phyloP scores from a whole-genome alignment of 2,329 filamentous ascomycete species.

The Talaromyces sp. region DNA sequence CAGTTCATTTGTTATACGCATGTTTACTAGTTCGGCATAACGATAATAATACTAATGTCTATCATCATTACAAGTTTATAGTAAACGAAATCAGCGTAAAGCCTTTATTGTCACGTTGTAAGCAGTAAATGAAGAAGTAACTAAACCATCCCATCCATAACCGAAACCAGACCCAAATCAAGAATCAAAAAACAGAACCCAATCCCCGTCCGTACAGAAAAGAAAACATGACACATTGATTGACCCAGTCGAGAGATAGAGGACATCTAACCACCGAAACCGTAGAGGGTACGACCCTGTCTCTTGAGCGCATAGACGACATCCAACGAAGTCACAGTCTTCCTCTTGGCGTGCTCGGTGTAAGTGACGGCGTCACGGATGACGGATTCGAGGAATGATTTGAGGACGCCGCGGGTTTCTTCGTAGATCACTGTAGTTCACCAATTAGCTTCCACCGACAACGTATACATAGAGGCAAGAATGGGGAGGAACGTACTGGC shows the following conservation, averaged over 20 bases:
- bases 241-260: neutral
- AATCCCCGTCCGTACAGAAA: neutral
- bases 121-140: neutral
- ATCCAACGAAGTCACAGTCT: constrained; percentile 55
- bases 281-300: constrained; percentile 69
- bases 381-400: constrained; percentile 78
- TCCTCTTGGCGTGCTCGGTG: constrained; percentile 77
- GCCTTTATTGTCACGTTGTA: neutral
- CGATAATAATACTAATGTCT: constrained; percentile 5
- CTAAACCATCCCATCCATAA: constrained; percentile 1
- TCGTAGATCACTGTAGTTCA: constrained; percentile 66
- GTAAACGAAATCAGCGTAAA: neutral
- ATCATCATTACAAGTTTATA: neutral
- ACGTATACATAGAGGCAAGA: neutral
- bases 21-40: neutral
- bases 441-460: neutral
- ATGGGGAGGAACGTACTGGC: constrained; percentile 51
- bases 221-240: neutral
- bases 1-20: neutral
- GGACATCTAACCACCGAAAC: constrained; percentile 80
- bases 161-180: constrained; percentile 4
- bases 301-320: constrained; percentile 63
- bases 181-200: constrained; percentile 1
- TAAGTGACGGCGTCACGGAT: constrained; percentile 77
- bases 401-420: constrained; percentile 76